phyloP scores from a whole-genome alignment of 2,329 filamentous ascomycete genomes.

The Pseudocercospora macadamiae region DNA sequence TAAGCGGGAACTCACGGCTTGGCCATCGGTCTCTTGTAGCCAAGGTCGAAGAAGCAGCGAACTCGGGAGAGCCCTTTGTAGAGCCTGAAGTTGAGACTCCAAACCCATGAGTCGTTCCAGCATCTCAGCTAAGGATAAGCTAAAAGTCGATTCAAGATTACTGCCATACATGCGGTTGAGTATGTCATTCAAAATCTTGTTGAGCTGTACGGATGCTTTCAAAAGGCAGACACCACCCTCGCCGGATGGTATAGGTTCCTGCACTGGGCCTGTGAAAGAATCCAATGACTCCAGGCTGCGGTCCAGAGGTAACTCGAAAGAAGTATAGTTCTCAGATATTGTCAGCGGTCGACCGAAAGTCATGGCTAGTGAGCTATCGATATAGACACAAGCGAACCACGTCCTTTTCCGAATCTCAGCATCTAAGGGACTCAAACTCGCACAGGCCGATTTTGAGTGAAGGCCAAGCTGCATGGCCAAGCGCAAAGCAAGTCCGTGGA shows the following conservation, averaged over 20 bases:
- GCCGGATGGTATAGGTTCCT: background rate
- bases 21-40: background rate
- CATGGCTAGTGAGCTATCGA: constrained; percentile 1
- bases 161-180: background rate
- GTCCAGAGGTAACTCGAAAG: background rate
- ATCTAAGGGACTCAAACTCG: background rate
- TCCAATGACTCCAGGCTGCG: background rate
- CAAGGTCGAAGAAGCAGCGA: background rate
- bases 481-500: constrained; percentile 9
- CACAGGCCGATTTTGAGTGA: background rate
- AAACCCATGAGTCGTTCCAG: background rate
- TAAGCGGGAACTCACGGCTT: background rate
- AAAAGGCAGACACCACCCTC: background rate
- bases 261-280: background rate
- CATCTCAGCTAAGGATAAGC: background rate
- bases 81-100: background rate
- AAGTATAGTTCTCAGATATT: background rate
- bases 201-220: background rate
- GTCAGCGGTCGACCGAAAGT: background rate
- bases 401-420: background rate
- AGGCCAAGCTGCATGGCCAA: constrained; percentile 7
- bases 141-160: background rate
- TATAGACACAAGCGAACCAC: background rate
- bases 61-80: background rate
- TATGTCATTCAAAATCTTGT: background rate